Percentiles rank a stretch among this genome's conserved stretches.
phyloP scores from a whole-genome alignment of 306 rosid genomes.

The Quillaja saponaria region DNA sequence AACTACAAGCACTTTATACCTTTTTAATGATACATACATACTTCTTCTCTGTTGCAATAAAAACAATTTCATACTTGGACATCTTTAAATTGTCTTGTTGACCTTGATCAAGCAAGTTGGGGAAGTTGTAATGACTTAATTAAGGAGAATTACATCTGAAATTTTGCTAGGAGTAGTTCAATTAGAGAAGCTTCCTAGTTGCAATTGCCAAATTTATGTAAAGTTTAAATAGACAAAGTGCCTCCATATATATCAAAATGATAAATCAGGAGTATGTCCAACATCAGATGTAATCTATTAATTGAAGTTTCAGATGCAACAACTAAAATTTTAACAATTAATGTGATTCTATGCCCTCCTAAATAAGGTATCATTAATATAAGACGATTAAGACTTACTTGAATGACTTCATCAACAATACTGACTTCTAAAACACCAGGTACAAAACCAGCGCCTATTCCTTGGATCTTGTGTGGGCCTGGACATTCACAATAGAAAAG shows the following conservation, averaged over 20 bases:
- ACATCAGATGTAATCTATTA: background rate
- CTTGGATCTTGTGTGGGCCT: constrained; percentile 95
- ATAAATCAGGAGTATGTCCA: constrained; percentile 2
- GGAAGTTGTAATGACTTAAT: constrained; percentile 1
- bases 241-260: constrained; percentile 17
- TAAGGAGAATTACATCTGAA: constrained; percentile 13
- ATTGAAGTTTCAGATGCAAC: constrained; percentile 6
- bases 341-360: constrained; percentile 5
- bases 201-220: constrained; percentile 4
- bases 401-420: constrained; percentile 66
- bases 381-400: constrained; percentile 48
- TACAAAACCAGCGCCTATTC: constrained; percentile 86
- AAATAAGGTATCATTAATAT: constrained; percentile 12
- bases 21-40: no score
- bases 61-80: background rate
- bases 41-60: no score
- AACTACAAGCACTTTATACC: no score
- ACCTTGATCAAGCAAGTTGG: constrained; percentile 3
- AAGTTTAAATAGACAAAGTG: background rate
- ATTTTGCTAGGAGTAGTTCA: constrained; percentile 12
- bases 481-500: constrained; percentile 28
- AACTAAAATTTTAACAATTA: background rate
- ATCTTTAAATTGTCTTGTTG: background rate
- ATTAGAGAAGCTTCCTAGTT: constrained; percentile 10
- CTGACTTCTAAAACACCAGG: constrained; percentile 75